These are phyloP conservation scores for Mortierella antarctica DNA, from an alignment of 192 early-diverging fungal genomes.

Conservation along the genomic window DNA sequence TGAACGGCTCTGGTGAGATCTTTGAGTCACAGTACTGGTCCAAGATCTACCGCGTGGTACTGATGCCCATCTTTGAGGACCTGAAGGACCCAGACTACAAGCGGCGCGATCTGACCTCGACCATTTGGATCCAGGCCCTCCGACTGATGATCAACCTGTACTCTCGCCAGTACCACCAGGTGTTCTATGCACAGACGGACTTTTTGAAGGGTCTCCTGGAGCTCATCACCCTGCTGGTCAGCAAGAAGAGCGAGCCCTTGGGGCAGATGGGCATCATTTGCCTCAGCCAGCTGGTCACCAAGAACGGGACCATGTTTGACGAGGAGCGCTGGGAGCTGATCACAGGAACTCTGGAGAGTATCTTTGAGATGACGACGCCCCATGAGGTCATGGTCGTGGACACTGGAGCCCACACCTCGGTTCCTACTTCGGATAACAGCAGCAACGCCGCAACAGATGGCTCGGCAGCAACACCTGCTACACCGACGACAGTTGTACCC, in stretches of 20 bases:
- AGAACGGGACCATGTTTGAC: constrained; percentile 79
- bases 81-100: constrained; percentile 82
- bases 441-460: background rate
- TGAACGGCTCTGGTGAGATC: constrained; percentile 80
- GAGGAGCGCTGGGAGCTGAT: constrained; percentile 80
- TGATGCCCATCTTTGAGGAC: constrained; percentile 95
- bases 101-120: constrained; percentile 85
- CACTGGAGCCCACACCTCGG: constrained; percentile 8
- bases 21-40: constrained; percentile 88
- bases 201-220: constrained; percentile 84
- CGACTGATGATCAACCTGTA: constrained; percentile 90
- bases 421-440: background rate
- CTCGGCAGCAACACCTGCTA: background rate
- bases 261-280: constrained; percentile 91
- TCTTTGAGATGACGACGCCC: constrained; percentile 90
- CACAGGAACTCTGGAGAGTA: constrained; percentile 72
- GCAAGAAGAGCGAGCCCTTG: constrained; percentile 84
- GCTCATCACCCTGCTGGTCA: constrained; percentile 59
- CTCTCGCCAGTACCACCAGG: constrained; percentile 74
- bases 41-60: constrained; percentile 81
- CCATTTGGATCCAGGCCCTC: constrained; percentile 92
- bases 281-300: constrained; percentile 87
- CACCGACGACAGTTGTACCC: background rate
- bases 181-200: constrained; percentile 77
- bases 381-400: constrained; percentile 73